phyloP scores from a whole-genome alignment of 1,139 yeast genomes.

The Spathaspora sp. region DNA sequence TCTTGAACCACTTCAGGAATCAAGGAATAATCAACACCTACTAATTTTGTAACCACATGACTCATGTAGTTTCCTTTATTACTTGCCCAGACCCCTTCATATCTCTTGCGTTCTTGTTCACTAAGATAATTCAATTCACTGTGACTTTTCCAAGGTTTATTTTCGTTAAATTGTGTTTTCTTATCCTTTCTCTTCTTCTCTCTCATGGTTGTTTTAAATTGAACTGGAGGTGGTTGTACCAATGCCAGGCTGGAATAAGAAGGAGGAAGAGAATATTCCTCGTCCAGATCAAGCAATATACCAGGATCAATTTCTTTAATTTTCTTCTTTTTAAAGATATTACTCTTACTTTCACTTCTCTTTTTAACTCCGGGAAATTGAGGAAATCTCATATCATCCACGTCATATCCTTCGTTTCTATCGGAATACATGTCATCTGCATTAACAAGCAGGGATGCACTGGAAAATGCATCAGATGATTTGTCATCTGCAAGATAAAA shows the following conservation, averaged over 20 bases:
- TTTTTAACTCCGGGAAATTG: slow-evolving; percentile 27
- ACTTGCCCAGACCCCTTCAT: slow-evolving; percentile 92
- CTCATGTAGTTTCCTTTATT: slow-evolving; percentile 68
- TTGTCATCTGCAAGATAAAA: not conserved
- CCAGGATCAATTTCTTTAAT: slow-evolving; percentile 17
- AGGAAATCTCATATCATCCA: slow-evolving; percentile 19
- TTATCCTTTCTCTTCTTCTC: slow-evolving; percentile 42
- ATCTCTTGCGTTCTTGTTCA: slow-evolving; percentile 77
- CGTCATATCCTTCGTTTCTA: slow-evolving; percentile 12
- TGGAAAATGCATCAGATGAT: slow-evolving; percentile 10
- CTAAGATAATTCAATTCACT: slow-evolving; percentile 57
- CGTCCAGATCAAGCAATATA: slow-evolving; percentile 17
- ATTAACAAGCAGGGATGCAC: slow-evolving; percentile 17
- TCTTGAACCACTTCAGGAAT: slow-evolving; percentile 16
- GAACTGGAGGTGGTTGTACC: slow-evolving; percentile 26
- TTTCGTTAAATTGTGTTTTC: slow-evolving; percentile 68
- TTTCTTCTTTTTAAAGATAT: slow-evolving; percentile 17
- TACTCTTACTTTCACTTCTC: slow-evolving; percentile 7
- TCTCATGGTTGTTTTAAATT: slow-evolving; percentile 68
- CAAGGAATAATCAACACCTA: slow-evolving; percentile 26
- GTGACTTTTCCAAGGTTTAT: slow-evolving; percentile 95
- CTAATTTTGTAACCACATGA: slow-evolving; percentile 32
- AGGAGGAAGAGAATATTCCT: slow-evolving; percentile 11
- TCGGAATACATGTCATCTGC: slow-evolving; percentile 11
- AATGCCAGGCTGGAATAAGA: slow-evolving; percentile 17